These are phyloP conservation scores for Trypanosoma lewisi DNA, from an alignment of 208 protist genomes.

Conservation along the genomic window DNA sequence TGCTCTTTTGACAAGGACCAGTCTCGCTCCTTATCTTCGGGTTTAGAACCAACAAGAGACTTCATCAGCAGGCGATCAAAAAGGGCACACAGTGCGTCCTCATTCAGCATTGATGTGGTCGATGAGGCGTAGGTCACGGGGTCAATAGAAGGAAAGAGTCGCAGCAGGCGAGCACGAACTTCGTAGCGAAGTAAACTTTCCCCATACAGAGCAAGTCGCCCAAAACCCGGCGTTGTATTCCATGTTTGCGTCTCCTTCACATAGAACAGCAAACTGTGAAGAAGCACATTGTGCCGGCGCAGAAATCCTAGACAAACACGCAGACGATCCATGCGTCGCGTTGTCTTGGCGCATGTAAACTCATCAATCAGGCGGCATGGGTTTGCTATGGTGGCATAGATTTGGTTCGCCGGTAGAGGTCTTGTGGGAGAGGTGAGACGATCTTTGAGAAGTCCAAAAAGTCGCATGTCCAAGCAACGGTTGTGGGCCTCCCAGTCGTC, in stretches of 20 bases:
- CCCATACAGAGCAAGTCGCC: conserved; percentile 66
- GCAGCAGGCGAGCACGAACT: conserved; percentile 54
- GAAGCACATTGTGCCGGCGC: conserved; percentile 82
- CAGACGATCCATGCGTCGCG: conserved; percentile 42
- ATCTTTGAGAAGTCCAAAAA: conserved; percentile 35
- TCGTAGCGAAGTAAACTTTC: conserved; percentile 55
- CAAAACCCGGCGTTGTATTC: conserved; percentile 77
- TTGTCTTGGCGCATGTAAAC: conserved; percentile 55
- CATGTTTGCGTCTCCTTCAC: conserved; percentile 50
- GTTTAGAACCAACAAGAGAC: conserved; percentile 34
- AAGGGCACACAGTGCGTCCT: conserved; percentile 32
- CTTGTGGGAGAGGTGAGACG: conserved; percentile 53
- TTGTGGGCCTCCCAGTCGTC: conserved; percentile 30
- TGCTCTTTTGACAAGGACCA: conserved; percentile 15
- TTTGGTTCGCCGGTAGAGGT: conserved; percentile 47
- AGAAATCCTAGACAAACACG: conserved; percentile 63
- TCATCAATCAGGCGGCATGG: conserved; percentile 67
- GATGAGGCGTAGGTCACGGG: conserved; percentile 24
- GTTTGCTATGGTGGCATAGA: conserved; percentile 68
- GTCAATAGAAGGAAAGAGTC: conserved; percentile 61
- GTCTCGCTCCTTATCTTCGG: conserved; percentile 10
- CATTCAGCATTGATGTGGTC: conserved; percentile 25
- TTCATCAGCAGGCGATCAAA: conserved; percentile 60
- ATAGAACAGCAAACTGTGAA: conserved; percentile 85
- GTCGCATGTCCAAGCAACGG: conserved; percentile 23